These are phyloP conservation scores for Nannizziopsis barbatae DNA, from an alignment of 2,329 filamentous ascomycete genomes.

Conservation along the genomic window DNA sequence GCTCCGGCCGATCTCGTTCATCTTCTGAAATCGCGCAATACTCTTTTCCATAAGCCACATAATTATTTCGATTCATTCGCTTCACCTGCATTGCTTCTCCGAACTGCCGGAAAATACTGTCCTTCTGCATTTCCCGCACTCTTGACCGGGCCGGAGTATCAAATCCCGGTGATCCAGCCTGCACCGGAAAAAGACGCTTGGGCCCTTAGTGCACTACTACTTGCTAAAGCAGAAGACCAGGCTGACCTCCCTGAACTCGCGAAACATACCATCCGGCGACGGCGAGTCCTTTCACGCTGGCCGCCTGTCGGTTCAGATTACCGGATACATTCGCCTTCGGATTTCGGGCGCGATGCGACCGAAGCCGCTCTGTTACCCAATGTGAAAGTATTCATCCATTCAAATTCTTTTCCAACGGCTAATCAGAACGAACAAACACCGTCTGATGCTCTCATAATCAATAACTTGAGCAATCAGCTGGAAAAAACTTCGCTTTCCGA, in stretches of 20 bases:
- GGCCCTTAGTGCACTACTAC: not conserved
- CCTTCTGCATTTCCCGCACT: conserved; percentile 27
- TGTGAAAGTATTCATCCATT: conserved; percentile 22
- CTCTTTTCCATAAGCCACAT: conserved; percentile 29
- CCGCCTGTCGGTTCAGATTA: conserved; percentile 31
- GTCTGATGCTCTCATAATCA: not conserved
- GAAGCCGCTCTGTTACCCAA: conserved; percentile 26
- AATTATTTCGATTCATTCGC: conserved; percentile 37
- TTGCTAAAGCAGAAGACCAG: conserved; percentile 7
- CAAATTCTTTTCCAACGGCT: conserved; percentile 1
- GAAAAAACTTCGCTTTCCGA: not conserved
- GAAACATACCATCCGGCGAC: conserved; percentile 20
- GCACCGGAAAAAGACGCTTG: conserved; percentile 10
- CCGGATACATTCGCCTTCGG: conserved; percentile 17
- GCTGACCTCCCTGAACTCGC: not conserved
- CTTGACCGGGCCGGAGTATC: conserved; percentile 26
- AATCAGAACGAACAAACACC: not conserved
- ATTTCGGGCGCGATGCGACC: conserved; percentile 16
- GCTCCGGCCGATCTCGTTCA: conserved; percentile 26
- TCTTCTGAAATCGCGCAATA: conserved; percentile 27
- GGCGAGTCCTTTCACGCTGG: conserved; percentile 31
- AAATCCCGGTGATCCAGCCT: conserved; percentile 23
- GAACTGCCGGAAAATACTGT: conserved; percentile 32
- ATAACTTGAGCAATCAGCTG: not conserved
- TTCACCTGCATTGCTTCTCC: conserved; percentile 34